Evolutionary conservation across 2,329 filamentous ascomycete genomes (phyloP).

Genomic region (Fusarium longipes): DNA sequence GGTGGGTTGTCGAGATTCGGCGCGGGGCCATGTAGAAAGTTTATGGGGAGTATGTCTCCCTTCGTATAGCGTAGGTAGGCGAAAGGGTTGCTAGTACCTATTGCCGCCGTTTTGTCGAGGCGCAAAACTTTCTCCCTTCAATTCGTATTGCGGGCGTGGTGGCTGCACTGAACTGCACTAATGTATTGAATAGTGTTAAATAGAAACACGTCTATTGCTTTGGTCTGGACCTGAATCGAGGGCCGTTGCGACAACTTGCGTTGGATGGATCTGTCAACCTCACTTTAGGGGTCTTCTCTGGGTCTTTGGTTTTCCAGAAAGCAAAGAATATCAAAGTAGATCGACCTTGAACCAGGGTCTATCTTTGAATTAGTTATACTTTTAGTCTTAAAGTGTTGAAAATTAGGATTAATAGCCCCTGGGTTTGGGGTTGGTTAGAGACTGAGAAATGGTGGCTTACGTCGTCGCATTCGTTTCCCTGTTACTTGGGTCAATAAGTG

Average conservation of each 20-base stretch:
- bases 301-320: background rate
- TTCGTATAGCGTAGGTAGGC: background rate
- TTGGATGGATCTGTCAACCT: constrained; percentile 10
- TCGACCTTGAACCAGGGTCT: background rate
- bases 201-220: constrained; percentile 19
- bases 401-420: constrained; percentile 17
- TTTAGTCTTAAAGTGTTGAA: background rate
- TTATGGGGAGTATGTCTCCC: background rate
- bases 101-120: background rate
- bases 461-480: constrained; percentile 28
- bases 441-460: constrained; percentile 34
- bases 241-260: constrained; percentile 18
- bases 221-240: background rate
- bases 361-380: background rate
- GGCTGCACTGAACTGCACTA: background rate
- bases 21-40: constrained; percentile 11
- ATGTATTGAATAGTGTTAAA: constrained; percentile 6
- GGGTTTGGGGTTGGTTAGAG: background rate
- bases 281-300: constrained; percentile 14
- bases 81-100: background rate
- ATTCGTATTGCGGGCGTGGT: constrained; percentile 2
- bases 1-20: constrained; percentile 7
- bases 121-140: constrained; percentile 23
- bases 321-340: background rate
- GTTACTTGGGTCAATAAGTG: constrained; percentile 10